Percentiles rank a stretch among this genome's conserved stretches.
phyloP scores from a whole-genome alignment of 2,329 filamentous ascomycete species.

The Ophiosphaerella korrae region DNA sequence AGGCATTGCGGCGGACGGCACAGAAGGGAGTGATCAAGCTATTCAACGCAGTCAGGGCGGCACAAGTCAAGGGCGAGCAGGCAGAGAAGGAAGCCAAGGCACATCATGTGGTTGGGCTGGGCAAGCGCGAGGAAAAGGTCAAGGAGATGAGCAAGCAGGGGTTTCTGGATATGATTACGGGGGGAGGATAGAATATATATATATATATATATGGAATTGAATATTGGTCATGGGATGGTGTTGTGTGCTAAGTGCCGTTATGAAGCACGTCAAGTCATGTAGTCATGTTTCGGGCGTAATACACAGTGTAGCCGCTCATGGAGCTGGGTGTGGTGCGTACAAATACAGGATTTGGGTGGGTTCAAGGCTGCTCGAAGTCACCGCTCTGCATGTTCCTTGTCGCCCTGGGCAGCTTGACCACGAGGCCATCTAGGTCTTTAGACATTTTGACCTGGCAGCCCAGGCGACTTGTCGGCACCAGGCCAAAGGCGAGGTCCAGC shows the following conservation, averaged over 20 bases:
- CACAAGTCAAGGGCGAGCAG: conserved; percentile 85
- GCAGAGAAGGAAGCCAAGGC: conserved; percentile 72
- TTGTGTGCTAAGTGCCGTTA: not conserved
- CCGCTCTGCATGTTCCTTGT: conserved; percentile 94
- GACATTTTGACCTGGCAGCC: conserved; percentile 93
- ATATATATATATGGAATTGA: too few species aligned
- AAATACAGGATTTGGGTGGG: too few species aligned
- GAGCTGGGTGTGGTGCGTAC: too few species aligned
- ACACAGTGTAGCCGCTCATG: too few species aligned
- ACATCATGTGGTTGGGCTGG: conserved; percentile 77
- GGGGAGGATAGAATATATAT: conserved; percentile 51
- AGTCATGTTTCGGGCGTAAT: too few species aligned
- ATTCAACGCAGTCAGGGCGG: conserved; percentile 92
- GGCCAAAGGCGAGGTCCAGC: conserved; percentile 83
- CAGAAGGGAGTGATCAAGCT: conserved; percentile 94
- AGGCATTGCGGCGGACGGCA: conserved; percentile 80
- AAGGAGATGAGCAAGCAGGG: conserved; percentile 98
- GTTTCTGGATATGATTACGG: conserved; percentile 85
- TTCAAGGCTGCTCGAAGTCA: conserved; percentile 66
- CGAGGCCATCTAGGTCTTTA: conserved; percentile 84
- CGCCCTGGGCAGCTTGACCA: conserved; percentile 87
- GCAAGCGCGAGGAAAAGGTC: conserved; percentile 81
- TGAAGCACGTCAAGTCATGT: not conserved
- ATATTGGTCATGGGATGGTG: too few species aligned
- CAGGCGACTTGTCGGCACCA: conserved; percentile 82